Base-by-base conservation (phyloP, 768 basidiomycete species). In the Psilocybe sp. region DNA sequence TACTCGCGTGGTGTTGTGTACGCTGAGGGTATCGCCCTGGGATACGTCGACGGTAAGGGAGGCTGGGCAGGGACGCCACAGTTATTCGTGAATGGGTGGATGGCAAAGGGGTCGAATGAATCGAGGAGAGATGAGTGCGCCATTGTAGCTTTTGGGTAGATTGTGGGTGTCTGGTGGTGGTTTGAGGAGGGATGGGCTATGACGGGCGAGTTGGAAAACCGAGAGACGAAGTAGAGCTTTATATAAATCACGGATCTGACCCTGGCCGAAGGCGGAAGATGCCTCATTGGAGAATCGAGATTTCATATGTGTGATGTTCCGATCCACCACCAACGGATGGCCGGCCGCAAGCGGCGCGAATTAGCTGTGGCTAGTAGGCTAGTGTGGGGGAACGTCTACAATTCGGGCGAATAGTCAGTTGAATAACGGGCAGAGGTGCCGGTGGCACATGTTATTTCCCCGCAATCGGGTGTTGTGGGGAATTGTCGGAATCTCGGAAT, bases 81-180 rank as follows among this genome's bases (percentile, higher is more conserved):
- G 51, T 59, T 66, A 47, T 75, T 75, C 33, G 79, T 82, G 71
- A 84, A 85, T 9, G 81, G 79, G 61, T 84, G 80, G 15, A 71
- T 73, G 16, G 76, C 78, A 59, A 78, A 77, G 36, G 81, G 81
- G 68, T 84, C 70, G 58, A 84, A 84, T 18, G 78, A 76, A 16
- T 69, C 65, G 57, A 72, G 69, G 9, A 69, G 51, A 1, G 66
- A 60, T 43, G 69, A 68, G 34, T 60, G 65, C 1, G 67, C 34
- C 71, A 71, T 74, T 23, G 23, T 49, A 10, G 33, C 14, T 9
- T 20, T 9, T 38, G 28, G 16, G 38, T 18, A 13, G 41, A 41
- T 35, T 16, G 36, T 20, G 20, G 31, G 28, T n/a, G 35, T 34
- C 33, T 28, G 6, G n/a, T 14, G 43, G 20, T n/a, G 8, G 31